Evolutionary conservation across 75 land plant genomes (phyloP).

Genomic region (Selaginella moellendorffii): DNA sequence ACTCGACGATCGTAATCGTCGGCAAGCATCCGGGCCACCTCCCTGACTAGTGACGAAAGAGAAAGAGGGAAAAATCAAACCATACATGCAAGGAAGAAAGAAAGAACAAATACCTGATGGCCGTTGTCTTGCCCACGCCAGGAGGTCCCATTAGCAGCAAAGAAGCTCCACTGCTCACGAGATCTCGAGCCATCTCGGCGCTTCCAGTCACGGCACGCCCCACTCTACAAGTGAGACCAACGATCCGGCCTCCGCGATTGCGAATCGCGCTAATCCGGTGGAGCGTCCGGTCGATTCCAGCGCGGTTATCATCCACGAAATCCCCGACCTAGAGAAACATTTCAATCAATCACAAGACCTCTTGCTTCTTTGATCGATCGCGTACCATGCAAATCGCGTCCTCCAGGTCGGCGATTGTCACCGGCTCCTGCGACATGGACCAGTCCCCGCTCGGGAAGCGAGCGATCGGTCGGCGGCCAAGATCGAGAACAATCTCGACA

Average conservation of each 20-base stretch:
- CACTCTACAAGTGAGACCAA: slow-evolving; percentile 90
- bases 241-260: slow-evolving; percentile 67
- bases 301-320: slow-evolving; percentile 83
- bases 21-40: slow-evolving; percentile 76
- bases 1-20: slow-evolving; percentile 84
- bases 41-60: slow-evolving; percentile 31
- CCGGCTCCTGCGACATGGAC: slow-evolving; percentile 47
- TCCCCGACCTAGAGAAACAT: slow-evolving; percentile 98
- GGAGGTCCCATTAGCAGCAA: slow-evolving; percentile 94
- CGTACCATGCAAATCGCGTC: slow-evolving; percentile 71
- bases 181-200: slow-evolving; percentile 77
- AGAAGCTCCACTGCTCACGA: slow-evolving; percentile 64
- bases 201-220: slow-evolving; percentile 85
- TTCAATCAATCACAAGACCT: no score
- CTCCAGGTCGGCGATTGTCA: slow-evolving; percentile 48
- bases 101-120: slow-evolving; percentile 50
- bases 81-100: neutral
- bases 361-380: no score
- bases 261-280: slow-evolving; percentile 91
- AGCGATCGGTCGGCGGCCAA: slow-evolving; percentile 83
- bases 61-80: slow-evolving; percentile 29
- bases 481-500: slow-evolving; percentile 83
- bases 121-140: slow-evolving; percentile 94
- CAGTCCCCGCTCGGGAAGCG: slow-evolving; percentile 91
- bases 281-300: slow-evolving; percentile 76